Conservation (phyloP, 2,329 filamentous ascomycete genomes). For the Penicillium sp. region DNA sequence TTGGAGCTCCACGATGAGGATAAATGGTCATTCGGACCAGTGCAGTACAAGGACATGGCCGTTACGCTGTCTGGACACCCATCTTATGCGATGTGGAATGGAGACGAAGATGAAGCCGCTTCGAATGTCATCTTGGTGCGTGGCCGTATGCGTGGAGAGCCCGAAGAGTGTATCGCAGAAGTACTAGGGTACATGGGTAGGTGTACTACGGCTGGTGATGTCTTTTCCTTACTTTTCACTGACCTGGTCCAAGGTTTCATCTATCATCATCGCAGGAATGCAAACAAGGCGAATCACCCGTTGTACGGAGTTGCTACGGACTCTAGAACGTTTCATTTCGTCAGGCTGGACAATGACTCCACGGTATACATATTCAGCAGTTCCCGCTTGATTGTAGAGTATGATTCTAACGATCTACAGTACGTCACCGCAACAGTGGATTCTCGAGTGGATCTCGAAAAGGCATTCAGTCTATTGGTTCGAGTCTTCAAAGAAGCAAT, state of each 20-base stretch:
- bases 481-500: background rate
- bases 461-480: conserved; percentile 1
- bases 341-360: conserved; percentile 1
- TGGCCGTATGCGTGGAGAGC: too few species aligned
- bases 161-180: background rate
- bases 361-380: background rate
- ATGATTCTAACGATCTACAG: background rate
- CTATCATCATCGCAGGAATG: conserved; percentile 2
- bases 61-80: too few species aligned
- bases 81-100: too few species aligned
- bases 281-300: background rate
- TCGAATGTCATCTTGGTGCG: too few species aligned
- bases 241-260: conserved; percentile 2
- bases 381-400: background rate
- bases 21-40: too few species aligned
- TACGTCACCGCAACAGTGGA: background rate
- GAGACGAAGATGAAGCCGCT: too few species aligned
- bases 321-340: background rate
- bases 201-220: background rate
- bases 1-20: too few species aligned
- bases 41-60: too few species aligned
- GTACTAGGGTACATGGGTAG: conserved; percentile 5
- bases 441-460: background rate
- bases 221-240: background rate
- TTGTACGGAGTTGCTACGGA: conserved; percentile 4